These are phyloP conservation scores for Clitoria ternatea DNA, from an alignment of 306 rosid species.

Conservation along the genomic window DNA sequence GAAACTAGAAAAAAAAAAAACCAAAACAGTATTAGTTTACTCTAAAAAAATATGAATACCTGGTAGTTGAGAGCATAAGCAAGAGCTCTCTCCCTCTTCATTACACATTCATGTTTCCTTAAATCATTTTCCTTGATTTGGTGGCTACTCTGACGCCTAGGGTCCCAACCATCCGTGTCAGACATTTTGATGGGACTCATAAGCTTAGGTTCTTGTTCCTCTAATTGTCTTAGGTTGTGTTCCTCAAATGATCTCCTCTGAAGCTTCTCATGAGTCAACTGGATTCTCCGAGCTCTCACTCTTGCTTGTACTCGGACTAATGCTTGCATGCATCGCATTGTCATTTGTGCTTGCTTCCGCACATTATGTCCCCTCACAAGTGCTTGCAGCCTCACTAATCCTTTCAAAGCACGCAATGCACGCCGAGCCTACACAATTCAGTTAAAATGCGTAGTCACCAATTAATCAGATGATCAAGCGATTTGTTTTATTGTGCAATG, in stretches of 20 bases:
- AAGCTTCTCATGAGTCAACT: constrained; percentile 48
- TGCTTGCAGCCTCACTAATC: constrained; percentile 86
- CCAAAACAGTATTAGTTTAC: too few relatives aligned
- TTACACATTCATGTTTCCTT: constrained; percentile 53
- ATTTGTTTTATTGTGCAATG: background rate
- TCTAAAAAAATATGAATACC: constrained; percentile 33
- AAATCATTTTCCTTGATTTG: constrained; percentile 42
- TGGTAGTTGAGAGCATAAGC: constrained; percentile 71
- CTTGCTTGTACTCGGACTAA: constrained; percentile 80
- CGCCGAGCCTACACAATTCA: constrained; percentile 65
- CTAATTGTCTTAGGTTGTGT: constrained; percentile 1
- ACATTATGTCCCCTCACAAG: constrained; percentile 92
- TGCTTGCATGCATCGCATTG: constrained; percentile 98
- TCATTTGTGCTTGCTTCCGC: constrained; percentile 90
- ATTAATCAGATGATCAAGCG: background rate
- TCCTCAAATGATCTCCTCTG: constrained; percentile 29
- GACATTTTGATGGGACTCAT: constrained; percentile 42
- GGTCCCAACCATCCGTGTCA: constrained; percentile 37
- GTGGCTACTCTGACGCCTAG: constrained; percentile 41
- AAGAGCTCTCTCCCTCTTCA: constrained; percentile 76
- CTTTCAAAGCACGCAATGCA: constrained; percentile 85
- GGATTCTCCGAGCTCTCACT: constrained; percentile 73
- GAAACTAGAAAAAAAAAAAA: too few relatives aligned
- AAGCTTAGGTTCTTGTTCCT: constrained; percentile 32
- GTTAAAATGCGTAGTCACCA: too few relatives aligned